Conservation (phyloP, 2,329 filamentous ascomycete species). For the Fusarium sp. region DNA sequence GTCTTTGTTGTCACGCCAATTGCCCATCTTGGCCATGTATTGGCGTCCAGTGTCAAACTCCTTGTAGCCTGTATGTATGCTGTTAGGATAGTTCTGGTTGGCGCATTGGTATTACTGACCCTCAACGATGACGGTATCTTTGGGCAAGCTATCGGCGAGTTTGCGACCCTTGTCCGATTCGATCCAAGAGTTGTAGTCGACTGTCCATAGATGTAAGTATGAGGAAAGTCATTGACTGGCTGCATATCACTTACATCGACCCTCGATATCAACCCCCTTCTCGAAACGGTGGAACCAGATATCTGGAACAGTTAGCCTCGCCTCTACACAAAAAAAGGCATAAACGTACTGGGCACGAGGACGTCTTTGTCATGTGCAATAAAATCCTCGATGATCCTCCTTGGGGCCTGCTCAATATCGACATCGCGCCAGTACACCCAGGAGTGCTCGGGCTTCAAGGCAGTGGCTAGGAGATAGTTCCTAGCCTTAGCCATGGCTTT, state of each 20-base stretch:
- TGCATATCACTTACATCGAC: conserved; percentile 74
- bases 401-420: conserved; percentile 90
- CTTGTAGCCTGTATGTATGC: conserved; percentile 74
- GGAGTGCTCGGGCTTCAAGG: conserved; percentile 90
- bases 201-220: conserved; percentile 53
- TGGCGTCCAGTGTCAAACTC: conserved; percentile 89
- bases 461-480: conserved; percentile 86
- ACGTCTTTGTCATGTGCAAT: conserved; percentile 93
- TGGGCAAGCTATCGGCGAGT: conserved; percentile 74
- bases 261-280: conserved; percentile 85
- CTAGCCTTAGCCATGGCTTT: conserved; percentile 89
- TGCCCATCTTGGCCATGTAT: conserved; percentile 90
- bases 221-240: neutral
- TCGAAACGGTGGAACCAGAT: conserved; percentile 96
- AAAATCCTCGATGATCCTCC: conserved; percentile 90
- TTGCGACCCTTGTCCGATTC: conserved; percentile 86
- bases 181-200: conserved; percentile 99
- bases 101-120: conserved; percentile 57
- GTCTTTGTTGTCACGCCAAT: conserved; percentile 91
- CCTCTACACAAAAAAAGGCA: neutral
- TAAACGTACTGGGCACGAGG: conserved; percentile 83
- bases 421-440: conserved; percentile 99
- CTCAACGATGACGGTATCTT: conserved; percentile 86
- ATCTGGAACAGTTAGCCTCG: conserved; percentile 62
- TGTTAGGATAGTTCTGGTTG: neutral